A percentile compares a stretch with the other conserved stretches of the same genome.
These are phyloP conservation scores for Takashimella tepidaria DNA, from an alignment of 1,284 basidiomycete genomes.

Conservation along the genomic window DNA sequence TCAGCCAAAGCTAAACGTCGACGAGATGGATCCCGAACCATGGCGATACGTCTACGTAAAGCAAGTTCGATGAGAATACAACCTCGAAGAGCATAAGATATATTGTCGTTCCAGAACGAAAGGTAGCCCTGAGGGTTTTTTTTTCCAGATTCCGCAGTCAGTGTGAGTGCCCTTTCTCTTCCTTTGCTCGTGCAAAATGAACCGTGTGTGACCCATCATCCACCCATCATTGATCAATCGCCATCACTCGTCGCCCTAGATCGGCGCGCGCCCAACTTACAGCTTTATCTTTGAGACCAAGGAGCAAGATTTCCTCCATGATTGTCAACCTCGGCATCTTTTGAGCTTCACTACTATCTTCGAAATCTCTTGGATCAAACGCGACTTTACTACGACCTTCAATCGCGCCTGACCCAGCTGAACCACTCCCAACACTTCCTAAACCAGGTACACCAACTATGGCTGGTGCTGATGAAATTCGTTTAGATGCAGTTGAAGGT, in stretches of 20 bases:
- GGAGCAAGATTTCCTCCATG: slow-evolving; percentile 91
- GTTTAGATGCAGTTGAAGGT: slow-evolving; percentile 10
- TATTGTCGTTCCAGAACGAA: slow-evolving; percentile 98
- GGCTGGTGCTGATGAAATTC: slow-evolving; percentile 1
- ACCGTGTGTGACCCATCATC: neutral
- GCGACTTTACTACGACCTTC: slow-evolving; percentile 81
- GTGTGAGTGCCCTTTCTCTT: no score
- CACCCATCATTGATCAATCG: neutral
- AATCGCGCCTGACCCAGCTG: slow-evolving; percentile 74
- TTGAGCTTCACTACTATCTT: slow-evolving; percentile 66
- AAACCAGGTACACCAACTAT: slow-evolving; percentile 16
- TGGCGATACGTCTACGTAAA: slow-evolving; percentile 78
- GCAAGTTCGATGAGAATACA: slow-evolving; percentile 94
- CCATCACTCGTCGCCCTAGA: neutral
- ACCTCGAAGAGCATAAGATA: slow-evolving; percentile 88
- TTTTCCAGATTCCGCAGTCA: slow-evolving; percentile 1
- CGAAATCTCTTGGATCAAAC: slow-evolving; percentile 87
- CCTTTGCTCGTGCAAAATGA: no score
- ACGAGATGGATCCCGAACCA: slow-evolving; percentile 76
- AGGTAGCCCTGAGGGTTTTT: slow-evolving; percentile 70
- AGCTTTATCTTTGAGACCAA: slow-evolving; percentile 91
- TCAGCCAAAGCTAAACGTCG: slow-evolving; percentile 72
- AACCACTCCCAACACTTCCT: slow-evolving; percentile 54
- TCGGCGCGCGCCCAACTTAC: slow-evolving; percentile 51
- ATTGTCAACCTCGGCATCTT: slow-evolving; percentile 82